Base-by-base conservation (phyloP, 2,329 filamentous ascomycete species). In the Neonectria faginata region DNA sequence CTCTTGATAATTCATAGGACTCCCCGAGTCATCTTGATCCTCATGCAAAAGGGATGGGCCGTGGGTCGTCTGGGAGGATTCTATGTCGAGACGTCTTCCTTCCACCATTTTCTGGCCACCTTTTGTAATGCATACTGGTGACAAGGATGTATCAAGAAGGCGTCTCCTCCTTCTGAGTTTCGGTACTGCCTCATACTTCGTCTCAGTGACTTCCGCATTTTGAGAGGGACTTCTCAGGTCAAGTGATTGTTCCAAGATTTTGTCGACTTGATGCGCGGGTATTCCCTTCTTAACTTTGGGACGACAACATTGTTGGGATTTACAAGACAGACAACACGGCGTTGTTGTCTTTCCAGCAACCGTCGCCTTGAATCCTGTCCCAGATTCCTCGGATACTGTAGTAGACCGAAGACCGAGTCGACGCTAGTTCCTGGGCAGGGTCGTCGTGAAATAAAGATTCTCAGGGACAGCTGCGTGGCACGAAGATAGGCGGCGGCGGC, bases 371-470 rank as follows among this genome's bases (percentile, higher is more conserved):
- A 18, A n/a, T 31, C 25, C 22, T 12, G 25, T 20, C 3, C n/a
- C 12, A 22, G 48, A 18, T 10, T 25, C 27, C 25, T 20, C 27
- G n/a, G 39, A 20, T n/a, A 20, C 20, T 20, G n/a, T 33, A 11
- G n/a, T 8, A 14, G 48, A n/a, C 45, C 62, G 47, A 50, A 66
- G 70, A 14, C 67, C 60, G 11, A 67, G 62, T 33, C 62, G 63
- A 33, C 68, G 69, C 33, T 48, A 62, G 16, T 57, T 70, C 36
- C 53, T 60, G 18, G 58, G 41, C 20, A 52, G 42, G 27, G 61
- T 41, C 51, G 65, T 42, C 16, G 42, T 51, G 29, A 41, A 18
- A 25, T 41, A 61, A 39, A n/a, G 22, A 29, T 47, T 54, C 9
- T 25, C 7, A 27, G 47, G 48, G 48, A 44, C 10, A n/a, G 45